Conservation (phyloP, 2,329 filamentous ascomycete species). For the Myriosclerotinia duriaeana region DNA sequence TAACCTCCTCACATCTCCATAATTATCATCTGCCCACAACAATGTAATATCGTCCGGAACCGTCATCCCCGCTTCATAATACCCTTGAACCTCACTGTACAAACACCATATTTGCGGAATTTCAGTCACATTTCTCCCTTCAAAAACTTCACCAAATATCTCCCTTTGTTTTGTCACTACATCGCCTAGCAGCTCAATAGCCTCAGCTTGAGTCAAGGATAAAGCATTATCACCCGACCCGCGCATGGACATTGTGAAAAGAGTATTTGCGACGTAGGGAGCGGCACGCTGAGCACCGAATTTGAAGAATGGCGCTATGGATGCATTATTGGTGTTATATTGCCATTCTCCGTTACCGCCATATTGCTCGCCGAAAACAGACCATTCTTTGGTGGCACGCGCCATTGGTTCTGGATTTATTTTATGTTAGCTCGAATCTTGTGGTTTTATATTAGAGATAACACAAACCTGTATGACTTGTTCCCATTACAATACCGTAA, state of each 20-base stretch:
- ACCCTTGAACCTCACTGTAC: conserved; percentile 72
- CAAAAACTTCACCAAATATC: conserved; percentile 57
- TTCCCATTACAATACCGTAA: conserved; percentile 72
- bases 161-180: conserved; percentile 60
- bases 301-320: conserved; percentile 66
- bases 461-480: conserved; percentile 55
- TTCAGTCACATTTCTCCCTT: conserved; percentile 45
- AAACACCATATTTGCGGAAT: conserved; percentile 70
- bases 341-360: conserved; percentile 60
- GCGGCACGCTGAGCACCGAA: conserved; percentile 65
- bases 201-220: conserved; percentile 52
- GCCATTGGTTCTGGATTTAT: conserved; percentile 62
- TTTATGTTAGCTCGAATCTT: conserved; percentile 2
- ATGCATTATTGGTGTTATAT: conserved; percentile 67
- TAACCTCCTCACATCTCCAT: conserved; percentile 62
- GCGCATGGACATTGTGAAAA: conserved; percentile 71
- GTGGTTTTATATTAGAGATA: not conserved
- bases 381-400: conserved; percentile 58
- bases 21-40: conserved; percentile 70
- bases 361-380: conserved; percentile 41
- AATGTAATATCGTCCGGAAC: conserved; percentile 68
- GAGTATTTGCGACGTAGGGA: conserved; percentile 61
- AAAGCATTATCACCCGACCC: conserved; percentile 66
- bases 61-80: conserved; percentile 62
- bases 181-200: conserved; percentile 58